A percentile compares a stretch with the other conserved stretches of the same genome.
Evolutionary conservation across 306 rosid species (phyloP).

Genomic region (Cucumis melo): DNA sequence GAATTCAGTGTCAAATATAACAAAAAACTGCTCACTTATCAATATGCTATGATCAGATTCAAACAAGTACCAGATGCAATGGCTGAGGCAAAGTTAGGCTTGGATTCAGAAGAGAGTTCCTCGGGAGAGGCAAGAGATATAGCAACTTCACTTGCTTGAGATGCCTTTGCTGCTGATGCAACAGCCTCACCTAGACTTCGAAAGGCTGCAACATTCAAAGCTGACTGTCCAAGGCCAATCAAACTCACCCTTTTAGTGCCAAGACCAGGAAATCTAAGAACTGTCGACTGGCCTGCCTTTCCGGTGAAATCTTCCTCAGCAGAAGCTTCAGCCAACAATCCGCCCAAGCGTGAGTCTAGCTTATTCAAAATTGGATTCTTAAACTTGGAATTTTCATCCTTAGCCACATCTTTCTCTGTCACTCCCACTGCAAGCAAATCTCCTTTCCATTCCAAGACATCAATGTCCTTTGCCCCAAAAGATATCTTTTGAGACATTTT

Average conservation of each 20-base stretch:
- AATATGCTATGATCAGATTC: background rate
- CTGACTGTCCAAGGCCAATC: constrained; percentile 81
- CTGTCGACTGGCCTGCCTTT: constrained; percentile 65
- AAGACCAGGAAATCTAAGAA: constrained; percentile 67
- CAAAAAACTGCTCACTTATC: background rate
- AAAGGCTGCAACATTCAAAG: constrained; percentile 35
- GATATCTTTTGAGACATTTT: constrained; percentile 43
- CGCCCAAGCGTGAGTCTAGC: constrained; percentile 74
- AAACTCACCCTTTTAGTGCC: constrained; percentile 76
- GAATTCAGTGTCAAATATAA: constrained; percentile 1
- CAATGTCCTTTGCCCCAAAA: constrained; percentile 58
- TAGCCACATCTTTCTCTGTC: constrained; percentile 61
- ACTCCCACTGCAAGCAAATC: constrained; percentile 89
- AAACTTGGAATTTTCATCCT: constrained; percentile 50
- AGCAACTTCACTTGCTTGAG: constrained; percentile 62
- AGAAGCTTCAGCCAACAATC: constrained; percentile 75
- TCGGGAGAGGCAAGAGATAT: constrained; percentile 69
- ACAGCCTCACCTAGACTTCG: constrained; percentile 77
- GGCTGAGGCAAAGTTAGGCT: constrained; percentile 56
- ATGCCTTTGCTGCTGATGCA: constrained; percentile 66
- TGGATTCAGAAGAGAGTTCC: constrained; percentile 45
- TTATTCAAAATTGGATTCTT: constrained; percentile 61
- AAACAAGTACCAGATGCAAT: constrained; percentile 61
- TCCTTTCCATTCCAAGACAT: constrained; percentile 80
- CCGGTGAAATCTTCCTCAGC: constrained; percentile 91